Base-by-base conservation (phyloP, 2,329 filamentous ascomycete species). In the Verticillium nubilum region DNA sequence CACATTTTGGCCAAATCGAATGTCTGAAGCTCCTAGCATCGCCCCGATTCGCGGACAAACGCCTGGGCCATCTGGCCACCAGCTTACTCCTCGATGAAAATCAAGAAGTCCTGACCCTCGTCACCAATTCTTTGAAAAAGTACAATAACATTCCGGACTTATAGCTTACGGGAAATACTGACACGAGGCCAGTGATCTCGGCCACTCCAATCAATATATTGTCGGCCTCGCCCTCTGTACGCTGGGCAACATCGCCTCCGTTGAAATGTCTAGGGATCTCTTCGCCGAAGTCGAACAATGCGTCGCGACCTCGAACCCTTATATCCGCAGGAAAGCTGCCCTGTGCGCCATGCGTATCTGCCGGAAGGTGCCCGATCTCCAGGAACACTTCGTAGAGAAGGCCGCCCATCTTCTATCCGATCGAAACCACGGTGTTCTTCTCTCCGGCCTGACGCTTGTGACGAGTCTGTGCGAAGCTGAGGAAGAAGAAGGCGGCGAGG, bases 301-400 rank as follows among this genome's bases (percentile, higher is more conserved):
- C 55, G 80, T 99, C 64, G 90, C 92, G 50, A 97, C 93, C 55
- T 89, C 92, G 58, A 99, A 99, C 73, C 95, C 95, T n/a, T 99
- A 99, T 73, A 97, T 99, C 71, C 86, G 95, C 67, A 86, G 95
- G 67, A 99, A 99, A 80, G 95, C 95, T 19, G 95, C 95, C 4
- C 83, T 99, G n/a, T 99, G 95, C 76, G 95, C 95, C 56, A 99
- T 99, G 95, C 86, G 93, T 66, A 97, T 99, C 81, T 97, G 93
- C 78, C 89, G 92, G 68, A 99, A 99, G 76, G 95, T 99, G 12
- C 95, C 96, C 5, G 95, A 99, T 73, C 78, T 99, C 58, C 92
- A 97, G 74, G 96, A 99, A 73, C 93, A 99, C 76, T 99, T 99
- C 70, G 73, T 97, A 60, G 95, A 99, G 62, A 98, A 98, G 74